Evolutionary conservation across 2,329 filamentous ascomycete species (phyloP), one percentile per base, ranked within the genome.

Genomic region (Basipetospora chlamydospora): DNA sequence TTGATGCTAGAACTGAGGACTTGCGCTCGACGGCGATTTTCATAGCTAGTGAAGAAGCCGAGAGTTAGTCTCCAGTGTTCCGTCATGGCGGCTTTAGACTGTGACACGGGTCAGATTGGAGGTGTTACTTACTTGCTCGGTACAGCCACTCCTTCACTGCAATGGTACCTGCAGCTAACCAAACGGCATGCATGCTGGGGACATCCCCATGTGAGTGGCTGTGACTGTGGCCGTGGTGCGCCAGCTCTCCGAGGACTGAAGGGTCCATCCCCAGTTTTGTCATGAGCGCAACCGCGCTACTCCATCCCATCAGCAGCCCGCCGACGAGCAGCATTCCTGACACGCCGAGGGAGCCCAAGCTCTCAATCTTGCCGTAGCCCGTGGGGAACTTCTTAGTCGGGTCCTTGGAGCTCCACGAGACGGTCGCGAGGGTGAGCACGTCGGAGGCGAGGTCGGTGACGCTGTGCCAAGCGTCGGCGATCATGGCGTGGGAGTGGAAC

Each of bases 351-450:
- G 86, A 90, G 15, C 90, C 90, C 52, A 98, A 61, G 49, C 86
- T 94, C 64, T 98, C 90, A n/a, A 98, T 73, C 63, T 98, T 98
- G 53, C 90, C 90, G 53, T 93, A 98, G 2, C 90, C 90, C 49
- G 77, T 75, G 2, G 90, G 90, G 53, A 94, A 98, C 28, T 72
- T 72, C 38, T 80, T 70, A 9, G 82, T 84, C 0, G 90, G 86
- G 5, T 84, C 79, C 49, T 81, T 85, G 41, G 96, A 61, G 41
- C 87, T 93, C 77, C 83, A 94, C 15, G 87, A 88, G 32, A 98
- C 87, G 8, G 90, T 98, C 12, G 84, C 83, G 15, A 98, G 70
- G 1, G 90, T 98, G 56, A 95, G 76, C 47, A 98, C 70, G 56
- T 98, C 90, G 37, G 87, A 95, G 42, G 93, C 85, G 39, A 98